These are phyloP conservation scores for Fraxinus velutina DNA, from an alignment of 305 asterid species.

Conservation along the genomic window DNA sequence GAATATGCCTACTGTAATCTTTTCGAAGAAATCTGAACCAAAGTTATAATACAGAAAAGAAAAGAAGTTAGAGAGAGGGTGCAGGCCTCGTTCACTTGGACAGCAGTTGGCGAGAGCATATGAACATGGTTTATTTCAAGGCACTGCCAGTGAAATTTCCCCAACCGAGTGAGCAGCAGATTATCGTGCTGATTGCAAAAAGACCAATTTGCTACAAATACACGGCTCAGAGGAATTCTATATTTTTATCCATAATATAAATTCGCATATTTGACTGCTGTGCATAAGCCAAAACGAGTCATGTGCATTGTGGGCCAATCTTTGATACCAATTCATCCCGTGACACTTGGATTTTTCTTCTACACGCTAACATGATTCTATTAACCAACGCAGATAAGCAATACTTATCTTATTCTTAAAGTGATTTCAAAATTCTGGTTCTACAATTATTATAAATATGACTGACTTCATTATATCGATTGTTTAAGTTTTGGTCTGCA, in stretches of 20 bases:
- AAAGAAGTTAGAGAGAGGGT: background rate
- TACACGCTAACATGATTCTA: background rate
- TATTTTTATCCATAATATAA: background rate
- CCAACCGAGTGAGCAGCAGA: background rate
- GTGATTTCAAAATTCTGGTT: background rate
- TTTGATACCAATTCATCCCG: background rate
- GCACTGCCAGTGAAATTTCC: background rate
- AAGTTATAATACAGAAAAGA: background rate
- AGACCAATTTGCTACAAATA: background rate
- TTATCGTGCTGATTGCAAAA: background rate
- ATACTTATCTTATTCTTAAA: background rate
- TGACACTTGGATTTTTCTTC: slow-evolving; percentile 5
- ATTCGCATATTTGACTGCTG: background rate
- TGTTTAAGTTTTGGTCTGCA: background rate
- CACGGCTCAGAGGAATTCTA: background rate
- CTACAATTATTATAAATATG: background rate
- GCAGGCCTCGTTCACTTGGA: background rate
- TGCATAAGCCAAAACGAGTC: background rate
- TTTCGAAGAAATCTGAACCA: background rate
- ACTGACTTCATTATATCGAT: background rate
- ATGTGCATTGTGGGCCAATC: background rate
- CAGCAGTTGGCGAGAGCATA: background rate
- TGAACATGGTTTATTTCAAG: background rate
- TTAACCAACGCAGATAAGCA: background rate
- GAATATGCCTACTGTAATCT: background rate